Conservation (phyloP, 164 flowering plant species). For the Nymphaea thermarum region DNA sequence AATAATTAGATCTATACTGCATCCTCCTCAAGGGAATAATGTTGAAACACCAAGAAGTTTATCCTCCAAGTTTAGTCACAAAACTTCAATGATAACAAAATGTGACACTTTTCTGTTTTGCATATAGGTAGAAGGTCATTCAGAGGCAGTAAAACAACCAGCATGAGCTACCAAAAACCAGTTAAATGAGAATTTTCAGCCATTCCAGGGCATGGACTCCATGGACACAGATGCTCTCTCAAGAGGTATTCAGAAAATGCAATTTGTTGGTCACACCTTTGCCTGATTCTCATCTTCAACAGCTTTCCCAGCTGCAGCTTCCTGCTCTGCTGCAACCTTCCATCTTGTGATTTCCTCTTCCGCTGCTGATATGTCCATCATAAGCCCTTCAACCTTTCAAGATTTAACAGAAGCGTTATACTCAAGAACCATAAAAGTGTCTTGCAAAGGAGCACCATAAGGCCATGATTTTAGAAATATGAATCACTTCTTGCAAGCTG, state of each 20-base stretch:
- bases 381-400: conserved; percentile 82
- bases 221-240: neutral
- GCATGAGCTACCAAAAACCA: too few species aligned
- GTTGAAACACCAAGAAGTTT: too few species aligned
- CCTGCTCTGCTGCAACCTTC: conserved; percentile 96
- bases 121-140: too few species aligned
- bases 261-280: conserved; percentile 33
- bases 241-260: neutral
- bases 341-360: conserved; percentile 95
- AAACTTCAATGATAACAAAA: too few species aligned
- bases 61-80: too few species aligned
- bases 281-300: conserved; percentile 68
- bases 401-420: conserved; percentile 1
- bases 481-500: neutral
- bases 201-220: too few species aligned
- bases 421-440: neutral
- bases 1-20: too few species aligned
- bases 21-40: too few species aligned
- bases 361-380: conserved; percentile 87
- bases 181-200: too few species aligned
- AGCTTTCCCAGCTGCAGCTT: conserved; percentile 89
- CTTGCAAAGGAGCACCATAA: too few species aligned
- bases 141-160: too few species aligned
- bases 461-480: neutral
- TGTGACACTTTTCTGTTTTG: too few species aligned